These are phyloP conservation scores for Phytophthora rubi DNA, from an alignment of 352 stramenopile genomes.

Conservation along the genomic window DNA sequence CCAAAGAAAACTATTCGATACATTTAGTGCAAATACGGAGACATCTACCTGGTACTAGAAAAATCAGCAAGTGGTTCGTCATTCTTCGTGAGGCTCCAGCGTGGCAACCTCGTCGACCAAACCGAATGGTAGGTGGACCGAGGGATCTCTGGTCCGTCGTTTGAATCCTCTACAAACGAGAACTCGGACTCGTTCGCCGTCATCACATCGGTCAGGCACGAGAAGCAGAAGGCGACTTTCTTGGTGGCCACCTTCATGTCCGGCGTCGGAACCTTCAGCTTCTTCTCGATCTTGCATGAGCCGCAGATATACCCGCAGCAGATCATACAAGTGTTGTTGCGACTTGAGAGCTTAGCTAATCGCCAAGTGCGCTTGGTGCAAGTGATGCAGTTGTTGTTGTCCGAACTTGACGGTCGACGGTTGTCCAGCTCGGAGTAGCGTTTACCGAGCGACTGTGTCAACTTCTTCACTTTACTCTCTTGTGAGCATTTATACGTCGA, in stretches of 20 bases:
- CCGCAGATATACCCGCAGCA: constrained; percentile 37
- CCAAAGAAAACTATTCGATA: no score
- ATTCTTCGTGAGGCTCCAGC: constrained; percentile 18
- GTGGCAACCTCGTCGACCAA: constrained; percentile 18
- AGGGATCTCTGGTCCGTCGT: not conserved
- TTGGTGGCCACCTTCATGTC: constrained; percentile 24
- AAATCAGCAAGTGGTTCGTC: constrained; percentile 16
- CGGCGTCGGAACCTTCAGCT: constrained; percentile 28
- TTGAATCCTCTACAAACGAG: constrained; percentile 23
- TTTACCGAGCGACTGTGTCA: constrained; percentile 23
- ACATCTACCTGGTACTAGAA: constrained; percentile 23
- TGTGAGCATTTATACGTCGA: constrained; percentile 26
- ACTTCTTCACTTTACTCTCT: constrained; percentile 23
- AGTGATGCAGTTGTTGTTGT: constrained; percentile 25
- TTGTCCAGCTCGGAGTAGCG: constrained; percentile 23
- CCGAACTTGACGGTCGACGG: not conserved
- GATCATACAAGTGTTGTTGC: constrained; percentile 29
- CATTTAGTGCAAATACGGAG: not conserved
- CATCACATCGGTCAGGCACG: constrained; percentile 31
- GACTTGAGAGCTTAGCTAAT: constrained; percentile 17
- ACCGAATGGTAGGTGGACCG: constrained; percentile 12
- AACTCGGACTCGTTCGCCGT: constrained; percentile 13
- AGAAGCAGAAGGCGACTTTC: constrained; percentile 46
- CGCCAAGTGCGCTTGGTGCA: constrained; percentile 27
- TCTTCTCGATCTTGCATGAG: constrained; percentile 38